Evolutionary conservation across 139 green algal species (phyloP).

Genomic region (Raphidocelis subcapitata): DNA sequence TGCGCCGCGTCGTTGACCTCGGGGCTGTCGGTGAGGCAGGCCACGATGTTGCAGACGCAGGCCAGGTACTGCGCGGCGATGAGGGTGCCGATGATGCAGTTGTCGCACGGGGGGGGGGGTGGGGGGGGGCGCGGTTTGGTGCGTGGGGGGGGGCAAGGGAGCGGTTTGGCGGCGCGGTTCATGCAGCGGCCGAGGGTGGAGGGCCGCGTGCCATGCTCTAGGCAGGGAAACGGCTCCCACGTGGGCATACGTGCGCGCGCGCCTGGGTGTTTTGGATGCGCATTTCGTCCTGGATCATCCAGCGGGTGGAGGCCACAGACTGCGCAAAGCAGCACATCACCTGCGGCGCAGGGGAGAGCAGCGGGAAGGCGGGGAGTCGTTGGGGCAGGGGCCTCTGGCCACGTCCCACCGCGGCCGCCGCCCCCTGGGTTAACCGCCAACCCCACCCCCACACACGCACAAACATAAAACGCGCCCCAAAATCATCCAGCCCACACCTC

Average conservation of each 20-base stretch:
- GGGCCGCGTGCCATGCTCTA: too few relatives aligned
- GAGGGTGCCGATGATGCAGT: slow-evolving; percentile 77
- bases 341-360: slow-evolving; percentile 16
- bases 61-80: slow-evolving; percentile 76
- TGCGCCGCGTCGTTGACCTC: slow-evolving; percentile 66
- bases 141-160: not conserved
- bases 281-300: slow-evolving; percentile 84
- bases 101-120: slow-evolving; percentile 79
- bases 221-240: too few relatives aligned
- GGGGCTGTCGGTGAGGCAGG: slow-evolving; percentile 67
- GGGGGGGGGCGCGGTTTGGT: slow-evolving; percentile 20
- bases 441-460: too few relatives aligned
- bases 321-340: slow-evolving; percentile 60
- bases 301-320: slow-evolving; percentile 57
- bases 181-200: too few relatives aligned
- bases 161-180: too few relatives aligned
- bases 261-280: slow-evolving; percentile 39
- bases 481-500: too few relatives aligned
- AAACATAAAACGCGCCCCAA: too few relatives aligned
- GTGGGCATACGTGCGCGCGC: too few relatives aligned
- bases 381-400: too few relatives aligned
- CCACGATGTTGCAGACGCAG: slow-evolving; percentile 81
- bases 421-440: too few relatives aligned
- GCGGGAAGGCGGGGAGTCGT: not conserved
- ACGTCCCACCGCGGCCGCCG: too few relatives aligned